A percentile compares a stretch with the other conserved stretches of the same genome.
These are phyloP conservation scores for thale cress (Arabidopsis thaliana) DNA, from an alignment of 345 rosid genomes.

Conservation along the genomic window DNA sequence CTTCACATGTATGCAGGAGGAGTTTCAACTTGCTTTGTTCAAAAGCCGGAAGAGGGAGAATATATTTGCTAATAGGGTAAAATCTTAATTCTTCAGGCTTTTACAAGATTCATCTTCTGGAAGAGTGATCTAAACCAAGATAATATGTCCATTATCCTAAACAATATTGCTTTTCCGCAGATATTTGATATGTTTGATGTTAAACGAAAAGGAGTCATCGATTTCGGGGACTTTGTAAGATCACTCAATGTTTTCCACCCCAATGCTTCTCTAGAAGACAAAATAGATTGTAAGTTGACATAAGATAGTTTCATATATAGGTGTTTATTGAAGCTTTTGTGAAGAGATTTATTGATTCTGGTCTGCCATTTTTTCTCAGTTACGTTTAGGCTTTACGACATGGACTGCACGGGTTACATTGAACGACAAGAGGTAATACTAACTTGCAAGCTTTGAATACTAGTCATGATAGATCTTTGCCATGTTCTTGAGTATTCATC, in stretches of 20 bases:
- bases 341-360: constrained; percentile 29
- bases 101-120: neutral
- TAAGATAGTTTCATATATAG: neutral
- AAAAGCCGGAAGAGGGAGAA: constrained; percentile 90
- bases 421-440: constrained; percentile 88
- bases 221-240: constrained; percentile 94
- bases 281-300: constrained; percentile 79
- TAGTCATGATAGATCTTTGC: neutral
- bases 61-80: constrained; percentile 94
- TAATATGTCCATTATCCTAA: neutral
- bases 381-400: constrained; percentile 92
- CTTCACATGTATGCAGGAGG: constrained; percentile 71
- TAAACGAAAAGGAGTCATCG: constrained; percentile 87
- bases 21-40: constrained; percentile 93
- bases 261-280: constrained; percentile 76
- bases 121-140: neutral
- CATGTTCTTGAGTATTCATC: constrained; percentile 23
- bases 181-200: constrained; percentile 94
- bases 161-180: constrained; percentile 50
- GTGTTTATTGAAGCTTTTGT: neutral
- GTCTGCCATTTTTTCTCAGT: constrained; percentile 53
- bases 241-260: constrained; percentile 94
- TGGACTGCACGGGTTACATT: constrained; percentile 88
- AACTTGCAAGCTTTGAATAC: constrained; percentile 3
- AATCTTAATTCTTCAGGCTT: neutral